Evolutionary conservation across 768 basidiomycete species (phyloP).

Genomic region (Pholiota conissans): DNA sequence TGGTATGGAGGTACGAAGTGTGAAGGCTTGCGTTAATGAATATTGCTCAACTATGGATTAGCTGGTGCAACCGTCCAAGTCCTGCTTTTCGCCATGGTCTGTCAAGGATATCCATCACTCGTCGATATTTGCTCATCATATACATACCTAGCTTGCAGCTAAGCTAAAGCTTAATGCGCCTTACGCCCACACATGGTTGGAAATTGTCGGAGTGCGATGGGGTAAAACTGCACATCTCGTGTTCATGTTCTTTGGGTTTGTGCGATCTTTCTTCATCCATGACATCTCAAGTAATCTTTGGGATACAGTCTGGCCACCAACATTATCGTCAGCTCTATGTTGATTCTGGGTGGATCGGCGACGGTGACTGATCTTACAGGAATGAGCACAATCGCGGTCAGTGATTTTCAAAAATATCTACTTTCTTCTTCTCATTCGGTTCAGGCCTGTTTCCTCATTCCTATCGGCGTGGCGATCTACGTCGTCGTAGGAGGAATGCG

Average conservation of each 20-base stretch:
- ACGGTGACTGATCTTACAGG: constrained; percentile 88
- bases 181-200: constrained; percentile 84
- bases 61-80: constrained; percentile 89
- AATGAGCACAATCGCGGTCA: constrained; percentile 81
- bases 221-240: constrained; percentile 76
- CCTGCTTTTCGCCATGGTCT: constrained; percentile 82
- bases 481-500: constrained; percentile 88
- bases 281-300: background rate
- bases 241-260: constrained; percentile 86
- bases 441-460: constrained; percentile 87
- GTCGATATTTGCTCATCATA: background rate
- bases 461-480: constrained; percentile 85
- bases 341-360: constrained; percentile 78
- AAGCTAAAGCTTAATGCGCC: constrained; percentile 93
- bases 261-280: background rate
- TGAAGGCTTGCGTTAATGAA: background rate
- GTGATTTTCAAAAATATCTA: constrained; percentile 16
- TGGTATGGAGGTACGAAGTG: constrained; percentile 64
- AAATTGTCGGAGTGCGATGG: constrained; percentile 83
- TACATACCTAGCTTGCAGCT: constrained; percentile 65
- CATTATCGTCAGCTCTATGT: constrained; percentile 87
- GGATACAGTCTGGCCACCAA: constrained; percentile 76
- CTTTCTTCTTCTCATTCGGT: background rate
- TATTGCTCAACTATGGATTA: background rate
- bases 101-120: constrained; percentile 6